phyloP scores from a whole-genome alignment of 2,329 filamentous ascomycete species.

The Plenodomus tracheiphilus region DNA sequence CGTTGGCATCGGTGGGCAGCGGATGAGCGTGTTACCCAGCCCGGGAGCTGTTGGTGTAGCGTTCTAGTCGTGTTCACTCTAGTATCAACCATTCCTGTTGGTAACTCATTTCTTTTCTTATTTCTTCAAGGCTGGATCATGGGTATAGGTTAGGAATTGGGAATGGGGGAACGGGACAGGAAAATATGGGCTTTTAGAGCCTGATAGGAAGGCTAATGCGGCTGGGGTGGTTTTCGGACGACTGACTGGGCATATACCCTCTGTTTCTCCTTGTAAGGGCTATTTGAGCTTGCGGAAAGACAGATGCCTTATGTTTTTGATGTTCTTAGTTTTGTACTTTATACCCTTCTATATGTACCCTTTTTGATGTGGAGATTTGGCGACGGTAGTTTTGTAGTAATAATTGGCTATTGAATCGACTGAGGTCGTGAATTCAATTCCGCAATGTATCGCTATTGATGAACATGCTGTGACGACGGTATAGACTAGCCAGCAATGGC shows the following conservation, averaged over 20 bases:
- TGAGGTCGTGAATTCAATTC: too few species aligned
- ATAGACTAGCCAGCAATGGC: too few species aligned
- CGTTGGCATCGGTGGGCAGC: constrained; percentile 14
- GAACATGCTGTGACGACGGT: too few species aligned
- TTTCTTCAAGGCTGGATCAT: background rate
- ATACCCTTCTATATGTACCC: constrained; percentile 6
- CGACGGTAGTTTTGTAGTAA: too few species aligned
- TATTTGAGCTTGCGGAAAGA: constrained; percentile 5
- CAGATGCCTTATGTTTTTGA: constrained; percentile 10
- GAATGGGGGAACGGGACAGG: background rate
- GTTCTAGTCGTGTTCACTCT: constrained; percentile 31
- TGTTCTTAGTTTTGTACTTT: background rate
- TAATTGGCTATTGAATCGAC: too few species aligned
- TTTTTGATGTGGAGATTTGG: background rate
- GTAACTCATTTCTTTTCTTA: too few species aligned
- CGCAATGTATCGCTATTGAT: too few species aligned
- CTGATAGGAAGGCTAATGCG: too few species aligned
- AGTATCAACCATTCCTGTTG: too few species aligned
- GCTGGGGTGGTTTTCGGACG: background rate
- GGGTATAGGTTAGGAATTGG: background rate
- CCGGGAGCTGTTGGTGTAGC: constrained; percentile 38
- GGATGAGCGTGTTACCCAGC: constrained; percentile 15
- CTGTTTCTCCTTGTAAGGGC: constrained; percentile 2
- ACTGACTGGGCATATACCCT: constrained; percentile 14
- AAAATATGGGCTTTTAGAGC: background rate